Conservation (phyloP, 495 filamentous ascomycete genomes). For the Pyrenula aspistea region DNA sequence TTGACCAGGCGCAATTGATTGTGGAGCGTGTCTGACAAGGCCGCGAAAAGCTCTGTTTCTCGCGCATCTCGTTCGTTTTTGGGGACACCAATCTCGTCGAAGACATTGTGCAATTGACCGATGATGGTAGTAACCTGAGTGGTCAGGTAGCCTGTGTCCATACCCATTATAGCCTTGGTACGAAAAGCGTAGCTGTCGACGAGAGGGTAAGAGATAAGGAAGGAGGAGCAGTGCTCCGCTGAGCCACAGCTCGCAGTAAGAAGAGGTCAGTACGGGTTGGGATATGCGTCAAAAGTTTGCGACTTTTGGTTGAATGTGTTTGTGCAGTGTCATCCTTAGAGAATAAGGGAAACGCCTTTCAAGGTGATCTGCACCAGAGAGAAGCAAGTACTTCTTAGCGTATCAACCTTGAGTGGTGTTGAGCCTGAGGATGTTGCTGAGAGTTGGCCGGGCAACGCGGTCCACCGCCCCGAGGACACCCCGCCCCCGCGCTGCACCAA, state of each 20-base stretch:
- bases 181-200: not conserved
- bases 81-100: slow-evolving; percentile 90
- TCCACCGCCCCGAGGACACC: not conserved
- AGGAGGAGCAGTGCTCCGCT: not conserved
- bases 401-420: not conserved
- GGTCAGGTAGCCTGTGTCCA: slow-evolving; percentile 84
- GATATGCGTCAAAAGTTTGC: no score
- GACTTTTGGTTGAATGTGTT: no score
- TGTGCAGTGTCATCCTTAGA: no score
- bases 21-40: slow-evolving; percentile 75
- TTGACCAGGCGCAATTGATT: slow-evolving; percentile 72
- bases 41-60: slow-evolving; percentile 80
- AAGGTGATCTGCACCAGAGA: no score
- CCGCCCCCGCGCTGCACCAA: not conserved
- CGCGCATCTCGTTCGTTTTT: slow-evolving; percentile 79
- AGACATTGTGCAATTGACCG: slow-evolving; percentile 78
- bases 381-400: no score
- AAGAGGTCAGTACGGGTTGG: not conserved
- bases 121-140: slow-evolving; percentile 91
- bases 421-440: not conserved
- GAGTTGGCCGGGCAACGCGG: not conserved
- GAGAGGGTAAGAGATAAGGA: not conserved
- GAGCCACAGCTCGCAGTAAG: not conserved
- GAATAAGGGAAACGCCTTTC: no score
- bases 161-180: slow-evolving; percentile 44